A percentile compares a stretch with the other conserved stretches of the same genome.
Evolutionary conservation across 2,329 filamentous ascomycete genomes (phyloP).

Genomic region (Ciborinia camelliae): DNA sequence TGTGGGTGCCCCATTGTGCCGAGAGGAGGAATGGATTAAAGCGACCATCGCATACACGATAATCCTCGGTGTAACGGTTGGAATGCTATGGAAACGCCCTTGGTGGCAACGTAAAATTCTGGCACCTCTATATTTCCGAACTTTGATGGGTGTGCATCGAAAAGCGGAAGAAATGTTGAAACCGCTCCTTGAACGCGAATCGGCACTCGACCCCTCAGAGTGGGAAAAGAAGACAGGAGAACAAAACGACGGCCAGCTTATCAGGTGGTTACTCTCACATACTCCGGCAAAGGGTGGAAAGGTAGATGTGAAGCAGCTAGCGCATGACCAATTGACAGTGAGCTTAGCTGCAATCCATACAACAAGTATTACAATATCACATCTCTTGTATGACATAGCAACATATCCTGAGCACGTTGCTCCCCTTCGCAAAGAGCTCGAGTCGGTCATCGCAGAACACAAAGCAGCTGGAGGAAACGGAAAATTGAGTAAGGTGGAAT

Average conservation of each 20-base stretch:
- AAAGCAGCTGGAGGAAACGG: constrained; percentile 27
- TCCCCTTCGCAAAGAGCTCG: constrained; percentile 2
- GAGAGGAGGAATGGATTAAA: constrained; percentile 32
- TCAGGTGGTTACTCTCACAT: constrained; percentile 8
- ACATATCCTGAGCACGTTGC: constrained; percentile 12
- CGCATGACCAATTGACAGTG: constrained; percentile 10
- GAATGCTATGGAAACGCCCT: constrained; percentile 6
- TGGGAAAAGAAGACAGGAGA: constrained; percentile 4
- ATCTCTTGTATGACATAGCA: constrained; percentile 34
- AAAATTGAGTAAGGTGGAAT: constrained; percentile 1
- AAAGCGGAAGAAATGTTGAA: constrained; percentile 6
- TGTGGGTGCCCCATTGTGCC: constrained; percentile 29
- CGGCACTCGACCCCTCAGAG: neutral
- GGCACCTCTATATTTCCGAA: constrained; percentile 11
- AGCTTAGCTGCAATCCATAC: constrained; percentile 39
- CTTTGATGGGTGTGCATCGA: neutral
- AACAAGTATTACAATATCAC: constrained; percentile 45
- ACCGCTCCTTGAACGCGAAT: neutral
- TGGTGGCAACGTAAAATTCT: constrained; percentile 9
- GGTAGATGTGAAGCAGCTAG: constrained; percentile 1
- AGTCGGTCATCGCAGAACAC: neutral
- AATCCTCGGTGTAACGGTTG: neutral
- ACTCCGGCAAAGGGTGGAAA: neutral
- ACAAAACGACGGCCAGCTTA: neutral
- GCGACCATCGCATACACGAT: constrained; percentile 26